Evolutionary conservation across 2,329 filamentous ascomycete species (phyloP).

Genomic region (Pseudodiploospora longispora): DNA sequence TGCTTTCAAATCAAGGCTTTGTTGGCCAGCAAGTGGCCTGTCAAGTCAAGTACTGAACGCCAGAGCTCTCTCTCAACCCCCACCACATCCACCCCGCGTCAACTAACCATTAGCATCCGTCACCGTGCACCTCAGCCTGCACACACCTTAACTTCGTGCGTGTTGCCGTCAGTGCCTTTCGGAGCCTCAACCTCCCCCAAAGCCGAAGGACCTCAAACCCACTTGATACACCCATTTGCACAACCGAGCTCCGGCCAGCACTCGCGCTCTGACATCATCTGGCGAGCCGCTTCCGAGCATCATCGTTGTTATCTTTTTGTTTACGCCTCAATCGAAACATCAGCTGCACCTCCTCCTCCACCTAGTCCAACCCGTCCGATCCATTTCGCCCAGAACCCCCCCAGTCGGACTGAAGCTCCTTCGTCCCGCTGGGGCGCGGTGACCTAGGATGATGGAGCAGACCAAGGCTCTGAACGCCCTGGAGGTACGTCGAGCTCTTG

Average conservation of each 20-base stretch:
- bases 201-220: slow-evolving; percentile 5
- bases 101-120: too few species aligned
- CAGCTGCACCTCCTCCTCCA: slow-evolving; percentile 1
- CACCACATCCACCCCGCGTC: too few species aligned
- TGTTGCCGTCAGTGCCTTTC: too few species aligned
- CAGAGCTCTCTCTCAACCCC: too few species aligned
- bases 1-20: too few species aligned
- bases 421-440: too few species aligned
- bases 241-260: not conserved
- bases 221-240: slow-evolving; percentile 4
- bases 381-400: slow-evolving; percentile 13
- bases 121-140: too few species aligned
- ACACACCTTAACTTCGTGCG: too few species aligned
- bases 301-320: slow-evolving; percentile 3
- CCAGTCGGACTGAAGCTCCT: too few species aligned
- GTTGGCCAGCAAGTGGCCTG: too few species aligned
- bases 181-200: too few species aligned
- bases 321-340: slow-evolving; percentile 2
- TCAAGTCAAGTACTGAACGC: too few species aligned
- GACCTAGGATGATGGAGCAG: slow-evolving; percentile 56
- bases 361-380: slow-evolving; percentile 3
- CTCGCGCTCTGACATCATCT: not conserved
- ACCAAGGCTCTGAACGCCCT: slow-evolving; percentile 57
- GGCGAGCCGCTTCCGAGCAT: not conserved
- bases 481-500: slow-evolving; percentile 36